These are phyloP conservation scores for Aspergillus phoenicis DNA, from an alignment of 2,329 filamentous ascomycete genomes.

Conservation along the genomic window DNA sequence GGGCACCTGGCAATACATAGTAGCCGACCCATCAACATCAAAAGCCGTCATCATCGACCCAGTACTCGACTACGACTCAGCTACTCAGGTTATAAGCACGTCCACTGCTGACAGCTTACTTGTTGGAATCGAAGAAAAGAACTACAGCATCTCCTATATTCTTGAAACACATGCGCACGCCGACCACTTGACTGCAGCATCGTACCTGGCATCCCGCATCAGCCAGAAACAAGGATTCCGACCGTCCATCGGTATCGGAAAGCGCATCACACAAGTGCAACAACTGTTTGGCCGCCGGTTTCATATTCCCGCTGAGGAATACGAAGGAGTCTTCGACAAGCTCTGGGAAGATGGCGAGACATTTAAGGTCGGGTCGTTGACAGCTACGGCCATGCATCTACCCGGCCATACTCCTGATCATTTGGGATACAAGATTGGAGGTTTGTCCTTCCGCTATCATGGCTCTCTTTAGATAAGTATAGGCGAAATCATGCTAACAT, in stretches of 20 bases:
- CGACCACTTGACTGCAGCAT: conserved; percentile 60
- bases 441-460: conserved; percentile 28
- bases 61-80: conserved; percentile 58
- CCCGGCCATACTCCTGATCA: conserved; percentile 67
- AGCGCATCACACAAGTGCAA: conserved; percentile 59
- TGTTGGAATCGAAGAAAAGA: conserved; percentile 41
- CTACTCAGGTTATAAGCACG: conserved; percentile 47
- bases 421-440: conserved; percentile 61
- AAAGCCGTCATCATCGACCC: conserved; percentile 61
- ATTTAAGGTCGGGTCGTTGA: conserved; percentile 56
- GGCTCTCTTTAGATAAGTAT: too few relatives aligned
- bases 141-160: conserved; percentile 53
- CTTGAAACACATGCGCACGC: conserved; percentile 65
- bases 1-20: conserved; percentile 63
- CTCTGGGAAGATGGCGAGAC: conserved; percentile 59
- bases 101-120: conserved; percentile 56
- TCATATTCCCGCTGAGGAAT: conserved; percentile 49
- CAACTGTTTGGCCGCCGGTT: conserved; percentile 56
- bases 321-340: conserved; percentile 54
- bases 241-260: conserved; percentile 60
- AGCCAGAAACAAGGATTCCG: conserved; percentile 32
- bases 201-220: conserved; percentile 58
- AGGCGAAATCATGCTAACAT: too few relatives aligned
- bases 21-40: conserved; percentile 54
- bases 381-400: conserved; percentile 57